A percentile compares a stretch with the other conserved stretches of the same genome.
phyloP scores from a whole-genome alignment of 2,329 filamentous ascomycete species.

The Fusarium coffeatum region DNA sequence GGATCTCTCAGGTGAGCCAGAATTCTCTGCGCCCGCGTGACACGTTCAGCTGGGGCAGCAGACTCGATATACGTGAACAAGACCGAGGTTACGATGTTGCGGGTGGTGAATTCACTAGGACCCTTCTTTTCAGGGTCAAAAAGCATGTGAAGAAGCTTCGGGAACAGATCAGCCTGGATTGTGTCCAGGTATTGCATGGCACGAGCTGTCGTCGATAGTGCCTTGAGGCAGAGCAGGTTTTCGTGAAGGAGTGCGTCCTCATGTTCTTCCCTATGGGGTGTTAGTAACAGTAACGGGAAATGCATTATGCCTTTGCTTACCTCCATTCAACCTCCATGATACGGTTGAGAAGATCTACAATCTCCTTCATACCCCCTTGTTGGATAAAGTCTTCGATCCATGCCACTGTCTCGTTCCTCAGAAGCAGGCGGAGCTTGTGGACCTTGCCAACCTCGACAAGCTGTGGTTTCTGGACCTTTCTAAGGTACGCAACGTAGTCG shows the following conservation, averaged over 20 bases:
- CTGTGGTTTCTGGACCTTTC: conserved; percentile 83
- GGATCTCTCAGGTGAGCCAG: conserved; percentile 85
- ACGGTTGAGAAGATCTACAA: conserved; percentile 86
- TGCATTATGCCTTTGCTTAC: conserved; percentile 60
- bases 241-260: conserved; percentile 95
- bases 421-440: conserved; percentile 88
- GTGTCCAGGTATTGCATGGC: conserved; percentile 84
- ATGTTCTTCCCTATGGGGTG: conserved; percentile 80
- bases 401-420: conserved; percentile 93
- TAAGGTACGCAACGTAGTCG: conserved; percentile 88
- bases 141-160: conserved; percentile 85
- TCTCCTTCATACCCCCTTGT: conserved; percentile 91
- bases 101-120: conserved; percentile 94
- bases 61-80: conserved; percentile 88
- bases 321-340: conserved; percentile 97
- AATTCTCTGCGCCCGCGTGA: conserved; percentile 77
- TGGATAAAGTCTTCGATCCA: conserved; percentile 95
- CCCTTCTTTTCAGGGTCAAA: conserved; percentile 99
- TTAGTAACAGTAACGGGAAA: conserved; percentile 9
- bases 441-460: conserved; percentile 92
- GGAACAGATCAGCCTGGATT: conserved; percentile 85
- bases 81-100: conserved; percentile 88
- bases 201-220: conserved; percentile 88
- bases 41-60: conserved; percentile 69
- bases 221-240: conserved; percentile 91